Conservation (phyloP, 768 basidiomycete genomes). For the Polyporus arcularius region DNA sequence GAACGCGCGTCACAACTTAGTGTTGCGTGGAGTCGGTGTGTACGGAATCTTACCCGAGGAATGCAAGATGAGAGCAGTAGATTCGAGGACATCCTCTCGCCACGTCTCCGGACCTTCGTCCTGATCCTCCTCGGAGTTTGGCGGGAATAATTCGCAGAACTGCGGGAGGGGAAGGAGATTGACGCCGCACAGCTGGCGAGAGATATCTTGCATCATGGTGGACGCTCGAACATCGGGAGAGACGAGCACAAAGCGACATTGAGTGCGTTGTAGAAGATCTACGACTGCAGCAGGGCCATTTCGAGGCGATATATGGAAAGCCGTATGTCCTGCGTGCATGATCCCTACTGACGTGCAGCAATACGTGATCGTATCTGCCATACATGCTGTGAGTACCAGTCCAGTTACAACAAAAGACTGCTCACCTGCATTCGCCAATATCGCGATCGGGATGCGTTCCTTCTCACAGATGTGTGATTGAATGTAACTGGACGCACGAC, state of each 20-base stretch:
- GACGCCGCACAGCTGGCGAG: background rate
- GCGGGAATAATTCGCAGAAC: background rate
- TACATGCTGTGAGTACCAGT: background rate
- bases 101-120: background rate
- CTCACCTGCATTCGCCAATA: background rate
- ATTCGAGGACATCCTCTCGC: background rate
- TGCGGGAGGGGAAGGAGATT: background rate
- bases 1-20: background rate
- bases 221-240: background rate
- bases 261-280: constrained; percentile 22
- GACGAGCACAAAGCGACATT: background rate
- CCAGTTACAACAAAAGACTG: background rate
- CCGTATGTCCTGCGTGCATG: constrained; percentile 18
- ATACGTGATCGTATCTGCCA: constrained; percentile 27
- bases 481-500: too few species aligned
- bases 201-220: background rate
- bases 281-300: constrained; percentile 34
- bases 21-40: background rate
- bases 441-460: background rate
- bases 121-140: background rate
- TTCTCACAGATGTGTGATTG: too few species aligned
- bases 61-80: background rate
- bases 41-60: background rate
- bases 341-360: constrained; percentile 16
- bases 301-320: constrained; percentile 36